A percentile compares a stretch with the other conserved stretches of the same genome.
Evolutionary conservation across 148 eudicot species (phyloP).

Genomic region (Fagopyrum esculentum): DNA sequence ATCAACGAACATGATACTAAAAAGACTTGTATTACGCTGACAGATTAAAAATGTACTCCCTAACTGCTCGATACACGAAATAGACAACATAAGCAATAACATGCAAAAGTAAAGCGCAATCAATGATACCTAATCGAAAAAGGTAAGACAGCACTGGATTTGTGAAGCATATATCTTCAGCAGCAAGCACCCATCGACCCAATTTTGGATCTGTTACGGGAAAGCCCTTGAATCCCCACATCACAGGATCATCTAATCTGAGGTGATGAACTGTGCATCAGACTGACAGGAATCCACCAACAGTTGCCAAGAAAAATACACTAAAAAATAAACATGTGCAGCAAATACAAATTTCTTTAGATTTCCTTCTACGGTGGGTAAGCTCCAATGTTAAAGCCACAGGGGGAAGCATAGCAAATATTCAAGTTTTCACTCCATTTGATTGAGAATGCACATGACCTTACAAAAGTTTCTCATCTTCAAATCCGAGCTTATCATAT

Average conservation of each 20-base stretch:
- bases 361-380: not conserved
- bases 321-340: not conserved
- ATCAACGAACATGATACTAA: not conserved
- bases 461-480: not conserved
- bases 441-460: slow-evolving; percentile 1
- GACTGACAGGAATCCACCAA: not conserved
- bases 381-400: not conserved
- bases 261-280: slow-evolving; percentile 8
- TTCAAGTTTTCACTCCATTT: not conserved
- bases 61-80: not conserved
- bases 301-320: not conserved
- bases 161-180: slow-evolving; percentile 95
- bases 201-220: slow-evolving; percentile 57
- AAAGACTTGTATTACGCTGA: not conserved
- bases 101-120: not conserved
- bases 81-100: not conserved
- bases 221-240: slow-evolving; percentile 94
- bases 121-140: slow-evolving; percentile 68
- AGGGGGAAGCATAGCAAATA: no score
- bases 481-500: not conserved
- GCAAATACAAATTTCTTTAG: not conserved
- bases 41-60: not conserved
- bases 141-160: slow-evolving; percentile 61
- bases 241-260: slow-evolving; percentile 93
- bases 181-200: slow-evolving; percentile 88